Evolutionary conservation across 495 filamentous ascomycete genomes (phyloP).

Genomic region (Daldinia bambusicola): DNA sequence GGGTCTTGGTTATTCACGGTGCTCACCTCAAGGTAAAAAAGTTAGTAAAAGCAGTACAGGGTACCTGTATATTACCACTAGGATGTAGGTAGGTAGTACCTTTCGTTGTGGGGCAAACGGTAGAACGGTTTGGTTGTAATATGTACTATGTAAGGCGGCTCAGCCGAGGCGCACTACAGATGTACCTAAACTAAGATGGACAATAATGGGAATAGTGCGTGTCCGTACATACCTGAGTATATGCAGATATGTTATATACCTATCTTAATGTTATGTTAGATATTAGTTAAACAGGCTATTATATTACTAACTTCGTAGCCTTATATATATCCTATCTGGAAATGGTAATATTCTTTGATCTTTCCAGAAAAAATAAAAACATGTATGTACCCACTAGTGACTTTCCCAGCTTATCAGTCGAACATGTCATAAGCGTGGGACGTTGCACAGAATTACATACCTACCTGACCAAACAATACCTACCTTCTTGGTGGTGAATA

Average conservation of each 20-base stretch:
- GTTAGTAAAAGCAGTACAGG: background rate
- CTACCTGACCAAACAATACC: too few species aligned
- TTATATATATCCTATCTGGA: too few species aligned
- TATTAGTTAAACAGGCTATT: too few species aligned
- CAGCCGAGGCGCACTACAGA: conserved; percentile 38
- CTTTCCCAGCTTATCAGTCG: background rate
- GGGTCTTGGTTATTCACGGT: conserved; percentile 12
- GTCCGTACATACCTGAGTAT: background rate
- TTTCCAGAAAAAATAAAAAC: too few species aligned
- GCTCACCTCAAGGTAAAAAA: conserved; percentile 26
- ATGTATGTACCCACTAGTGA: conserved; percentile 4
- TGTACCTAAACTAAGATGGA: background rate
- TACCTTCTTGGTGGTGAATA: background rate
- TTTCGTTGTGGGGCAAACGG: background rate
- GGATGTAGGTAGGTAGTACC: background rate
- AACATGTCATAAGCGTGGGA: background rate
- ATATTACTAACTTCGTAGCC: background rate
- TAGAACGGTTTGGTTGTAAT: conserved; percentile 27
- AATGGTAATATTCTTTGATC: background rate
- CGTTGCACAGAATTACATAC: too few species aligned
- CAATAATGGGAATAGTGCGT: background rate
- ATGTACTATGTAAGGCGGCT: conserved; percentile 34
- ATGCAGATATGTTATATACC: too few species aligned
- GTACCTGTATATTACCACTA: background rate
- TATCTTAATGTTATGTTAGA: too few species aligned